Evolutionary conservation across 441 rosid genomes (phyloP).

Genomic region (Hura crepitans): DNA sequence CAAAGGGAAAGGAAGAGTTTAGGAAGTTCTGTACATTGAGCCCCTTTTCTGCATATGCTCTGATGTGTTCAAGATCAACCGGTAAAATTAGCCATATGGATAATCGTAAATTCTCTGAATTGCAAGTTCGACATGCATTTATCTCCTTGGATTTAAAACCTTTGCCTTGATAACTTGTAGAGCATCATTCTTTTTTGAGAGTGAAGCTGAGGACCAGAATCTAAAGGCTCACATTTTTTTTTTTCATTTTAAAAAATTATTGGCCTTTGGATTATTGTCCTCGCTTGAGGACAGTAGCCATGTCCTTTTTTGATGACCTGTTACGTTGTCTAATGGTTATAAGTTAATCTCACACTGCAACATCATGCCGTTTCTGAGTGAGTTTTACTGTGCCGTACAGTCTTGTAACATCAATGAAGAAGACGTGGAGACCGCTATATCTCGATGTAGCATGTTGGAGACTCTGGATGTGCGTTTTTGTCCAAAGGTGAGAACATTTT

Average conservation of each 20-base stretch:
- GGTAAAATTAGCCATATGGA: background rate
- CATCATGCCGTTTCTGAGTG: slow-evolving; percentile 8
- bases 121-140: background rate
- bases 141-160: background rate
- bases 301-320: background rate
- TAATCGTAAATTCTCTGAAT: background rate
- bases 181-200: background rate
- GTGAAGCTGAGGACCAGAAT: no score
- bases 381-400: slow-evolving; percentile 35
- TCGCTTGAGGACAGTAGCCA: no score
- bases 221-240: no score
- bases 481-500: slow-evolving; percentile 54
- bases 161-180: background rate
- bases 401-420: slow-evolving; percentile 75
- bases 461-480: slow-evolving; percentile 93
- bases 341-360: background rate
- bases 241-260: no score
- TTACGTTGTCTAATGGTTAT: background rate
- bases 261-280: no score
- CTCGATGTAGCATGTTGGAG: slow-evolving; percentile 75
- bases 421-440: slow-evolving; percentile 69
- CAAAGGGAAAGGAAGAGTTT: background rate
- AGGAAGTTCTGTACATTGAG: background rate
- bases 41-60: background rate
- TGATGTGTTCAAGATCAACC: background rate